phyloP scores from a whole-genome alignment of 768 basidiomycete species.

The Auricularia auricula-judae region DNA sequence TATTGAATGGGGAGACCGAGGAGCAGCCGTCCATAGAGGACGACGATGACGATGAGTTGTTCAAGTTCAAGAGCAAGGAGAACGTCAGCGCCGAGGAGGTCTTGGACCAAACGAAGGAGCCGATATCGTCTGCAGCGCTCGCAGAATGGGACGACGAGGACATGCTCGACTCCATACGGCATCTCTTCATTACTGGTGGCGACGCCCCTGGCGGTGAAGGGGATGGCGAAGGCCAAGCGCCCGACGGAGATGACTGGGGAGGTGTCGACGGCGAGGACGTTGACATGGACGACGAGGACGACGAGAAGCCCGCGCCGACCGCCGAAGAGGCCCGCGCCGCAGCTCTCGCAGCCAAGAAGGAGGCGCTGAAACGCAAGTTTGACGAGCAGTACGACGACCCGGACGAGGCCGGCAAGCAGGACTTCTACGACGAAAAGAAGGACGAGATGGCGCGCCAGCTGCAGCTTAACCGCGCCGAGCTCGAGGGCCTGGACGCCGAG shows the following conservation, averaged over 20 bases:
- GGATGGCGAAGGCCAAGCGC: conserved; percentile 18
- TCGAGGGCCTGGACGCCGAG: conserved; percentile 65
- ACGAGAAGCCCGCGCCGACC: conserved; percentile 20
- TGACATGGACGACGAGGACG: conserved; percentile 28
- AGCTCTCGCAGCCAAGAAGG: conserved; percentile 76
- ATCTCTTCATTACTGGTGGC: conserved; percentile 82
- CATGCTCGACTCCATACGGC: conserved; percentile 74
- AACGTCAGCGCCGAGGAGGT: conserved; percentile 33
- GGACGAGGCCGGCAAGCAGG: conserved; percentile 49
- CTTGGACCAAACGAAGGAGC: conserved; percentile 62
- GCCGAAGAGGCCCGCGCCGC: conserved; percentile 24
- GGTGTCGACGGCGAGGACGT: conserved; percentile 24
- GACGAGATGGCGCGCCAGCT: conserved; percentile 82
- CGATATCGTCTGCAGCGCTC: conserved; percentile 36
- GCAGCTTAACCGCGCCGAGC: conserved; percentile 74
- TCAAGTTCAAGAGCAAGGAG: conserved; percentile 40
- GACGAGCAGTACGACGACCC: conserved; percentile 95
- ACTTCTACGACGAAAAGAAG: conserved; percentile 89
- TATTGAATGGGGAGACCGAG: conserved; percentile 33
- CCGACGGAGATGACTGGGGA: conserved; percentile 30
- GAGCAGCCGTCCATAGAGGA: conserved; percentile 18
- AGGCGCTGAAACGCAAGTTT: conserved; percentile 85
- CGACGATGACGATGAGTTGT: conserved; percentile 62
- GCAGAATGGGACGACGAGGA: conserved; percentile 78
- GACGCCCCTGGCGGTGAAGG: conserved; percentile 24